phyloP scores from a whole-genome alignment of 177 flowering plant genomes.

The Vitis hybrid region DNA sequence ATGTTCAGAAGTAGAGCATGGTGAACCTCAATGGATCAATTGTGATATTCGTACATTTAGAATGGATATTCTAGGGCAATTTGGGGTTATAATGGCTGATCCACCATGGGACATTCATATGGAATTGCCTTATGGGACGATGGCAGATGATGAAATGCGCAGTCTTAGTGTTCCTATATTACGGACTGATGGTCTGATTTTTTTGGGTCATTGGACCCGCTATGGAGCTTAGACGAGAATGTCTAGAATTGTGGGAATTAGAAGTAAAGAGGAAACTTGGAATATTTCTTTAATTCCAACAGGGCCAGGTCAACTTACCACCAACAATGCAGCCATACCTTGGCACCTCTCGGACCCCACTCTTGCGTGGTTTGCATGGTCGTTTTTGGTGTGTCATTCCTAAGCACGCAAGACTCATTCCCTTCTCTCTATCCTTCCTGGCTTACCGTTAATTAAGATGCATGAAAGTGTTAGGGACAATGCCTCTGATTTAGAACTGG shows the following conservation, averaged over 20 bases:
- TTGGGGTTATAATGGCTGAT: constrained; percentile 99
- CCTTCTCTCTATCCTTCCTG: too few species aligned
- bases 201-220: constrained; percentile 99
- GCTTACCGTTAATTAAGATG: too few species aligned
- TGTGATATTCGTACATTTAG: constrained; percentile 87
- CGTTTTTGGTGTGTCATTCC: too few species aligned
- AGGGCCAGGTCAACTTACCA: too few species aligned
- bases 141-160: constrained; percentile 99
- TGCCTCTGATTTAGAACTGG: too few species aligned
- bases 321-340: too few species aligned
- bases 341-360: too few species aligned
- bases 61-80: constrained; percentile 95
- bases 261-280: too few species aligned
- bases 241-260: constrained; percentile 13
- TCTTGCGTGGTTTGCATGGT: too few species aligned
- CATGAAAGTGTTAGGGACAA: too few species aligned
- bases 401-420: too few species aligned
- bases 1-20: constrained; percentile 96
- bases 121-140: constrained; percentile 99
- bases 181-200: constrained; percentile 95
- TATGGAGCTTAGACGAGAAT: constrained; percentile 99
- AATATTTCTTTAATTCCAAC: too few species aligned
- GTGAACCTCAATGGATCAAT: constrained; percentile 95
- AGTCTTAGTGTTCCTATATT: constrained; percentile 87
- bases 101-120: constrained; percentile 99